Base-by-base conservation (phyloP, 192 early-diverging fungal species). In the Coemansia sp. region DNA sequence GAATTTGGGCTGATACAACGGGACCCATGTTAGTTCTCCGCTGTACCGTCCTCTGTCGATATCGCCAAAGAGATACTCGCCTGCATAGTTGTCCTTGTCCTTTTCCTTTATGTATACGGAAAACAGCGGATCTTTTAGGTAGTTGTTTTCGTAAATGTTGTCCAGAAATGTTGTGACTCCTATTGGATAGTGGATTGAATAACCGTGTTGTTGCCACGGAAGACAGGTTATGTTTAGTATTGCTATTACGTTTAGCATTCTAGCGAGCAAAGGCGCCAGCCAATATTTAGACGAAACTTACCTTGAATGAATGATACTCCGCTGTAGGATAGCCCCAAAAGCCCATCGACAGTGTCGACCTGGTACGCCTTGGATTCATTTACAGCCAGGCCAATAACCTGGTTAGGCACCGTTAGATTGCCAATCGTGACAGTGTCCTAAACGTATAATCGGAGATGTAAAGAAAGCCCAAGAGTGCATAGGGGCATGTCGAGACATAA, bases 281-380 rank as follows among this genome's bases (percentile, higher is more conserved):
- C 14, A 54, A 5, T 54, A 5, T 32, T 20, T 11, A 33, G 29
- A 25, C 0, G 7, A 3, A 10, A 29, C 67, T 66, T 81, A 73
- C 79, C 79, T 58, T 71, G 74, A 52, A 82, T 86, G 79, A 66
- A 82, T 20, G 79, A 76, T 13, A 82, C 71, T 9, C 75, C 79
- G 66, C 79, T 82, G 49, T 86, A 88, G 1, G 85, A 86, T 2
- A 90, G 73, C n/a, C 89, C 89, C 61, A 90, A 81, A 33, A 89
- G 81, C 4, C 89, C 89, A 55, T 90, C 89, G 3, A 89, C 75
- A 3, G 82, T 84, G 55, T 84, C 74, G n/a, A 86, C 76, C 23
- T 75, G 73, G 56, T 88, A 88, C 8, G 76, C 73, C 11, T 59
- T 67, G 0, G 89, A 88, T 46, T 87, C 86, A 32, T 75, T 69